Base-by-base conservation (phyloP, 75 land plant genomes). In the Larix kaempferi region DNA sequence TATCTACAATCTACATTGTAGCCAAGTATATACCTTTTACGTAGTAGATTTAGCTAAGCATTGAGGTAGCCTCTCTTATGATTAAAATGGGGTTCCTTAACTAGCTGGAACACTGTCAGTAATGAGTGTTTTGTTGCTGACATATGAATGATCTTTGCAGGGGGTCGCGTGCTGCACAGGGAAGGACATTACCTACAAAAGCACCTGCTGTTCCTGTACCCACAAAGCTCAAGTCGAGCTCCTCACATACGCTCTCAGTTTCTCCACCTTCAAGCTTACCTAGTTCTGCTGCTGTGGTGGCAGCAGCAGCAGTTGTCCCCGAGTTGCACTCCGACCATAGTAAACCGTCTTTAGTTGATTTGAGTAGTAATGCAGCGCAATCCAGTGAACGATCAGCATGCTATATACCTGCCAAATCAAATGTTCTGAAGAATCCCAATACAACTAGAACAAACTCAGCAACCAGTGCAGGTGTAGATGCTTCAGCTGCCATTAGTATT, bases 131-230 rank as follows among this genome's bases (percentile, higher is more conserved):
- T 78, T 55, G 29, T 25, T 27, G 74, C 59, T 55, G 52, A 78
- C 15, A 39, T 41, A 41, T 8, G 23, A 49, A 69, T 35, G 3
- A 39, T 39, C 8, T 17, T 69, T 69, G 2, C 81, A 91, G 92
- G 92, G 92, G 88, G 59, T 73, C 44, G 55, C 82, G 90, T 23
- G 80, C 41, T 76, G 81, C 82, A 67, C 81, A 76, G 71, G 23
- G 52, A 35, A 82, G 75, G 35, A 62, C 80, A 6, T 19, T 76
- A 56, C 44, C 78, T 26, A 23, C 89, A 39, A 81, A 77, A 67
- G 44, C 49, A 67, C 49, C 72, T 19, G 17, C n/a, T 39, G 37
- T 67, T n/a, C 52, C 72, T 19, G 72, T 67, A 37, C 19, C 72
- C 22, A 21, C 72, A 21, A 69, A 69, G 14, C 25, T 39, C 23